Evolutionary conservation across 805 yeast genomes (phyloP), one percentile per base, ranked within the genome.

Genomic region (Dipodascopsis tothii): DNA sequence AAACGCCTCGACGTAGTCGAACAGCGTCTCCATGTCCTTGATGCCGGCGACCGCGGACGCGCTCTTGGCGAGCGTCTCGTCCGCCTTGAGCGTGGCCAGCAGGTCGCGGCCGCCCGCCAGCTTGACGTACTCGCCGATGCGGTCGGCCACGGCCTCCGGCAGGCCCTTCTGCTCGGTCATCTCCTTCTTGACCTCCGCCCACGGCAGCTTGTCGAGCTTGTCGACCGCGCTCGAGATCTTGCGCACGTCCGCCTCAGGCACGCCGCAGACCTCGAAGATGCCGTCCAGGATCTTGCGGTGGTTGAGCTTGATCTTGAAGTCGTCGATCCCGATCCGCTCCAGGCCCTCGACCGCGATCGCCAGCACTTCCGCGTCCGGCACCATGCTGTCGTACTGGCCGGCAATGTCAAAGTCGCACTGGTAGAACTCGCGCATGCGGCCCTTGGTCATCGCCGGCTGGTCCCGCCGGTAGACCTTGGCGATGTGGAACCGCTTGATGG

Each of bases 381-480:
- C 92, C 98, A 92, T 92, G 22, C 80, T 59, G 59, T 92, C 98
- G 63, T 83, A 90, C 45, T 64, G 66, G 41, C 99, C 99, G 19
- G 99, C 99, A 60, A 92, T 72, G 65, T 92, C 99, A 58, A 92
- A 84, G 69, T 92, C 99, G 72, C 99, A 92, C 69, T 92, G 99
- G 66, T 92, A 92, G 60, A 92, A 92, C 67, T 92, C 99, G 75
- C 99, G 84, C 98, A 92, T 92, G 68, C 99, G 78, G 50, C 99
- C 99, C 68, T 92, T 92, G 40, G 97, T 90, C 98, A 92, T 92
- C 5, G 99, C 99, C 3, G 99, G 99, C 68, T 92, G 99, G 64
- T 92, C 99, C 68, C 99, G 83, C 71, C 99, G 80, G 69, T 92
- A 92, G 43, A 92, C 99, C 65, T 92, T 92, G 56, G 99, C 98